Conservation (phyloP, 768 basidiomycete species). For the Lentinula raphanica region DNA sequence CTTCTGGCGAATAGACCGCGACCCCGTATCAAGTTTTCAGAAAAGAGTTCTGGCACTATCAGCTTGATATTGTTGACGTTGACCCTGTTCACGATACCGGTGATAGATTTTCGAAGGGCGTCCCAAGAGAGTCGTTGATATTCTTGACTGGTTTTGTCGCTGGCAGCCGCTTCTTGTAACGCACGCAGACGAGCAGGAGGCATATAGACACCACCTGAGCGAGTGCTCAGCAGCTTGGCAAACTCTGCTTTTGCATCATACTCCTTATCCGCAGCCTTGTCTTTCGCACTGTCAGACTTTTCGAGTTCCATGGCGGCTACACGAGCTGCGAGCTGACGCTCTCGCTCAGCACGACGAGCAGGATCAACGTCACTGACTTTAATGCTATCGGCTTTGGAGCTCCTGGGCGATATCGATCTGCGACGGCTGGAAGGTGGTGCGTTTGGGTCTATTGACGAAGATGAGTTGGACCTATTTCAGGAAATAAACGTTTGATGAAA, state of each 20-base stretch:
- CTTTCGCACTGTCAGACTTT: conserved; percentile 47
- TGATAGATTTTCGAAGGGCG: conserved; percentile 93
- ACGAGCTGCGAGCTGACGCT: conserved; percentile 71
- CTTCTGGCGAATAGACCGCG: conserved; percentile 89
- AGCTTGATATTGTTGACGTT: conserved; percentile 95
- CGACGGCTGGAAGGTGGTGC: conserved; percentile 41
- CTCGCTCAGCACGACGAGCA: conserved; percentile 67
- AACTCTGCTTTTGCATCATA: conserved; percentile 84
- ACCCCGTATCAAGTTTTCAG: conserved; percentile 91
- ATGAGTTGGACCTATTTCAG: conserved; percentile 43
- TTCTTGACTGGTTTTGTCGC: conserved; percentile 80
- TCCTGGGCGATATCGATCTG: conserved; percentile 39
- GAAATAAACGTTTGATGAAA: background rate
- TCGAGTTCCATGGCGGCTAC: conserved; percentile 67
- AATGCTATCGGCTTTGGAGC: conserved; percentile 22
- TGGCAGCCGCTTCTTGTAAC: conserved; percentile 75
- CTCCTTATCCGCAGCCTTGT: conserved; percentile 39
- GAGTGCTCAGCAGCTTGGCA: conserved; percentile 74
- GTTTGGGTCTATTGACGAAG: conserved; percentile 32
- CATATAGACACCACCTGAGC: conserved; percentile 93
- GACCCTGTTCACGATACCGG: conserved; percentile 99
- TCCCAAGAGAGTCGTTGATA: conserved; percentile 98
- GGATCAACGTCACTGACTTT: conserved; percentile 72
- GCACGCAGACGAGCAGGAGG: conserved; percentile 91
- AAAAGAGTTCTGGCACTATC: conserved; percentile 84